Evolutionary conservation across 768 basidiomycete species (phyloP), one percentile per base, ranked within the genome.

Genomic region (Tephrocybe sp.): DNA sequence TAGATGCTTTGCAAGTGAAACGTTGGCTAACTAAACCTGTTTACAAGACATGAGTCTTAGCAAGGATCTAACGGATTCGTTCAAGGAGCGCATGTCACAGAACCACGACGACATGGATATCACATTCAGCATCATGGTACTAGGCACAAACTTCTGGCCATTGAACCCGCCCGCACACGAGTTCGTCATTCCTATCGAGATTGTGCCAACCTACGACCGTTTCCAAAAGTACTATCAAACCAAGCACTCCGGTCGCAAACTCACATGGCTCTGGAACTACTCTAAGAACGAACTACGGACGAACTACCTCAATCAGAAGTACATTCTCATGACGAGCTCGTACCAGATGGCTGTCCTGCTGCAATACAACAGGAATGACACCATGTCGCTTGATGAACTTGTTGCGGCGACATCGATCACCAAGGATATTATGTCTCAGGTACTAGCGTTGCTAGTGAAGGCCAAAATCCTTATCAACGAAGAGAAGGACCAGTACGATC

Each of bases 191-290:
- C 96, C 96, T 0, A 70, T 81, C 4, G 95, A 98, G 65, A 88
- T 99, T 56, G 72, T 85, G 26, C 78, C 88, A 23, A 93, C 90
- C 5, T 93, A 94, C 67, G 89, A 97, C 58, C 86, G 93, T 26
- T 99, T 99, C 80, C 81, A 85, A 60, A 86, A 88, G 59, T 99
- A 93, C 74, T 98, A 98, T 69, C 90, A 92, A 64, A 87, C 87
- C 59, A 94, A 95, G 69, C 93, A 96, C 70, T 91, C 89, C 1
- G 96, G 96, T 9, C 89, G 97, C 51, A 97, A 97, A 62, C 80
- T 98, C 25, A 95, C 93, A 0, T 99, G 97, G 96, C 72, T 98
- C 7, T 99, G 97, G 97, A 96, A 98, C 65, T 92, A 95, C 67
- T 94, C 90, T 41, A 96, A 97, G 78, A 96, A 95, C 71, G 97